These are phyloP conservation scores for Yamadazyma siamensis DNA, from an alignment of 1,139 yeast genomes.

Conservation along the genomic window DNA sequence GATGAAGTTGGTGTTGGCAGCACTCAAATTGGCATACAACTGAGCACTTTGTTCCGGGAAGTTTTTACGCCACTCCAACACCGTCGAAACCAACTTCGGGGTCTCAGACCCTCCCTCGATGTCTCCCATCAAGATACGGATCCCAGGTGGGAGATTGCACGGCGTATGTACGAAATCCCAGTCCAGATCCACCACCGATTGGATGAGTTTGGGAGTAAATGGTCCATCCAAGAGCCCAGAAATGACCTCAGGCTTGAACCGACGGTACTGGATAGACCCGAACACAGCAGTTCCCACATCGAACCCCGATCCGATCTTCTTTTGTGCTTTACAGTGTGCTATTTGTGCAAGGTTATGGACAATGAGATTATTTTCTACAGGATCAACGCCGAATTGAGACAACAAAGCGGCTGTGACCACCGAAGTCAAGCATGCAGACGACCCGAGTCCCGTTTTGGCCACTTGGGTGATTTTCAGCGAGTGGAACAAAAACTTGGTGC, in stretches of 20 bases:
- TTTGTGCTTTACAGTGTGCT: slow-evolving; percentile 91
- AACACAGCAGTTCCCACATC: slow-evolving; percentile 94
- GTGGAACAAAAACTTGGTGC: slow-evolving; percentile 59
- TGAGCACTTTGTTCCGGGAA: slow-evolving; percentile 49
- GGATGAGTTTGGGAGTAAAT: neutral
- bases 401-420: slow-evolving; percentile 72
- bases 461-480: slow-evolving; percentile 59
- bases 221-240: slow-evolving; percentile 2
- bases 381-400: slow-evolving; percentile 35
- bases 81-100: slow-evolving; percentile 79
- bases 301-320: slow-evolving; percentile 93
- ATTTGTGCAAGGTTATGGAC: slow-evolving; percentile 84
- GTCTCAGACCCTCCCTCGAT: slow-evolving; percentile 91
- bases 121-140: slow-evolving; percentile 86
- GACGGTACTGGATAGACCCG: slow-evolving; percentile 78
- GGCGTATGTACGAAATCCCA: slow-evolving; percentile 60
- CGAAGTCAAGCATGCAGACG: slow-evolving; percentile 91
- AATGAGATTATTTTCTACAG: slow-evolving; percentile 18
- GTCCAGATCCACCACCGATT: slow-evolving; percentile 38
- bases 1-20: slow-evolving; percentile 58
- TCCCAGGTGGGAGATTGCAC: slow-evolving; percentile 63
- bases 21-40: slow-evolving; percentile 55
- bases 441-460: slow-evolving; percentile 92
- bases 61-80: slow-evolving; percentile 62
- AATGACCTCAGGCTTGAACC: slow-evolving; percentile 62